Evolutionary conservation across 2,329 filamentous ascomycete species (phyloP).

Genomic region (Fusarium abutilonis): DNA sequence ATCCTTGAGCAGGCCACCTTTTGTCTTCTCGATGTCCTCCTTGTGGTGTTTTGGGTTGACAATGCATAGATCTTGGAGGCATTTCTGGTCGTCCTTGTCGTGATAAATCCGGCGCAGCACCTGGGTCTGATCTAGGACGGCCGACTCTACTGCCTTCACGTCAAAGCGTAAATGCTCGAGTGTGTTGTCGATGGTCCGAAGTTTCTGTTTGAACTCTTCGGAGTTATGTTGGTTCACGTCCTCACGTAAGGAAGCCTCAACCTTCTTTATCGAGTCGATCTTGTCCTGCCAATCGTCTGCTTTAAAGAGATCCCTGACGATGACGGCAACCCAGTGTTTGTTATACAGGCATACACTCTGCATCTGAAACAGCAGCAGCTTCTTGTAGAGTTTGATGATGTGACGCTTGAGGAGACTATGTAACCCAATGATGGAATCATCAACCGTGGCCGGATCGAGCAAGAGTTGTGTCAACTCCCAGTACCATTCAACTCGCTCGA

Average conservation of each 20-base stretch:
- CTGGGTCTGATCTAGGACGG: background rate
- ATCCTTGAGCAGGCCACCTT: slow-evolving; percentile 49
- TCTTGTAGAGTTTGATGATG: slow-evolving; percentile 4
- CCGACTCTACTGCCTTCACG: too few species aligned
- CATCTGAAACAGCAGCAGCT: slow-evolving; percentile 8
- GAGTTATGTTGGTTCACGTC: too few species aligned
- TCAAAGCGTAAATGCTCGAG: too few species aligned
- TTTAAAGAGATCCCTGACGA: background rate
- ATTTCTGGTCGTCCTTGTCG: slow-evolving; percentile 16
- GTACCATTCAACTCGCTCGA: slow-evolving; percentile 53
- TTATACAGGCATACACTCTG: slow-evolving; percentile 7
- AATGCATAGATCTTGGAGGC: slow-evolving; percentile 39
- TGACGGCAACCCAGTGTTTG: background rate
- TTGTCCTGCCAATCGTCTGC: background rate
- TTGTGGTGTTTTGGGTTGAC: slow-evolving; percentile 51
- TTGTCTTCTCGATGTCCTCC: slow-evolving; percentile 48
- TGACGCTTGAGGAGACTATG: background rate
- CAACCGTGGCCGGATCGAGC: slow-evolving; percentile 36
- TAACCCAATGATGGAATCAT: slow-evolving; percentile 7
- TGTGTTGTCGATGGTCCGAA: too few species aligned
- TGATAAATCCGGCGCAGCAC: too few species aligned
- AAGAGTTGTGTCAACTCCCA: slow-evolving; percentile 47
- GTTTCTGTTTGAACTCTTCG: too few species aligned
- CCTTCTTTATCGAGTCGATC: background rate
- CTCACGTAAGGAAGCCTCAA: background rate